phyloP scores from a whole-genome alignment of 2,329 filamentous ascomycete species.

The Seiridium cupressi region DNA sequence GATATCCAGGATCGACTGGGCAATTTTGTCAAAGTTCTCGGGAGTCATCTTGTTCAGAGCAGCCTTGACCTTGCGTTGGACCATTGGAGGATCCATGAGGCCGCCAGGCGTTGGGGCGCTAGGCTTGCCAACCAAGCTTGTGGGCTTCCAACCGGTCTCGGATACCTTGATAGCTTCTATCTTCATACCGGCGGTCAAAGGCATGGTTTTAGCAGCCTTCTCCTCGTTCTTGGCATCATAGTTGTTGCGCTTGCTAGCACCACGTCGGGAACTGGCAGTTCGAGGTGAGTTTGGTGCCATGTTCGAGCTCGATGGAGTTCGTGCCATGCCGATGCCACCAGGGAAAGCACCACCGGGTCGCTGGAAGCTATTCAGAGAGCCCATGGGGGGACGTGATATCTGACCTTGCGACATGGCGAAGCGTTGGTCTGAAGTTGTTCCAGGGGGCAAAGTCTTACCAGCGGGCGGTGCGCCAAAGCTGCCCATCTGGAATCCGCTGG shows the following conservation, averaged over 20 bases:
- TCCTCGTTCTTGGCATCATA: conserved; percentile 57
- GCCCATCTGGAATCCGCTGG: conserved; percentile 65
- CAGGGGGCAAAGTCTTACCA: conserved; percentile 64
- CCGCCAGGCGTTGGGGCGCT: conserved; percentile 41
- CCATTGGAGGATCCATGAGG: conserved; percentile 83
- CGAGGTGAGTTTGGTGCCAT: conserved; percentile 71
- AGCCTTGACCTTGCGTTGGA: conserved; percentile 98
- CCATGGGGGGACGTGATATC: conserved; percentile 45
- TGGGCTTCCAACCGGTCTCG: conserved; percentile 85
- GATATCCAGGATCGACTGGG: conserved; percentile 89
- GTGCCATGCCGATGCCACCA: conserved; percentile 59
- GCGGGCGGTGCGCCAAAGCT: conserved; percentile 52
- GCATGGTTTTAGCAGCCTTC: conserved; percentile 82
- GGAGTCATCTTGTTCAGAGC: conserved; percentile 99
- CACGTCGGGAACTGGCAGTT: conserved; percentile 59
- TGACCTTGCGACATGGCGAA: conserved; percentile 63
- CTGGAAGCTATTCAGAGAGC: conserved; percentile 59
- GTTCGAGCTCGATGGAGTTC: conserved; percentile 59
- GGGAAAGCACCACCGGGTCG: conserved; percentile 64
- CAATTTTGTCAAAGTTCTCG: conserved; percentile 82
- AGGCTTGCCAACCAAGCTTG: conserved; percentile 55
- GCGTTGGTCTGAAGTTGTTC: conserved; percentile 75
- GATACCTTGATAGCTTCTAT: conserved; percentile 76
- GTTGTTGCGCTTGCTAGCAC: conserved; percentile 63
- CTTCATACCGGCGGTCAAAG: conserved; percentile 79